Percentiles rank a stretch among this genome's conserved stretches.
Conservation (phyloP, 805 yeast species). For the Lipomyces chichibuensis region DNA sequence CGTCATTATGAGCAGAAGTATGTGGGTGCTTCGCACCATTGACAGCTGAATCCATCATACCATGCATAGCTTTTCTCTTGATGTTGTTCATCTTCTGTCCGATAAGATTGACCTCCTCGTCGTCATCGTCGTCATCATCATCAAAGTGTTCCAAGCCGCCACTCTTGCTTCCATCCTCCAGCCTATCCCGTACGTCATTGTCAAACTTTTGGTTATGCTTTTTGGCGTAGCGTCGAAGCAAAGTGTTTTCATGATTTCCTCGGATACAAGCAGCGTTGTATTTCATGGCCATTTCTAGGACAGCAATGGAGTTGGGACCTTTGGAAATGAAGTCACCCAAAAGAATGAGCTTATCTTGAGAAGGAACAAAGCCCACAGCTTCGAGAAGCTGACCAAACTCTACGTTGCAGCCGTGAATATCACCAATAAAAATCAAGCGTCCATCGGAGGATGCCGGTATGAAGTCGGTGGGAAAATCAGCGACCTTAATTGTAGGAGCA, state of each 20-base stretch:
- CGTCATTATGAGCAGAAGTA: conserved; percentile 15
- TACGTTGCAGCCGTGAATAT: conserved; percentile 77
- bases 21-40: background rate
- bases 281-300: conserved; percentile 65
- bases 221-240: conserved; percentile 65
- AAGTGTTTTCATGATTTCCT: conserved; percentile 86
- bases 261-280: conserved; percentile 70
- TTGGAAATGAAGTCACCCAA: conserved; percentile 86
- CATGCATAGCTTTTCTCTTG: conserved; percentile 8
- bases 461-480: conserved; percentile 22
- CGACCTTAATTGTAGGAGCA: conserved; percentile 31
- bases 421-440: conserved; percentile 75
- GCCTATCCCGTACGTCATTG: conserved; percentile 35
- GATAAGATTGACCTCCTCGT: conserved; percentile 1
- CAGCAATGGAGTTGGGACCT: conserved; percentile 74
- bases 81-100: background rate
- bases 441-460: conserved; percentile 16
- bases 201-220: conserved; percentile 52
- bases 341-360: conserved; percentile 63
- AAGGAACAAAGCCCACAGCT: conserved; percentile 52
- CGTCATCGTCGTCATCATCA: conserved; percentile 34
- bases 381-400: conserved; percentile 58
- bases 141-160: conserved; percentile 41
- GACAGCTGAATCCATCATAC: background rate
- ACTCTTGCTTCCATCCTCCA: conserved; percentile 29